Conservation (phyloP, 768 basidiomycete species). For the Mycena belliarum region DNA sequence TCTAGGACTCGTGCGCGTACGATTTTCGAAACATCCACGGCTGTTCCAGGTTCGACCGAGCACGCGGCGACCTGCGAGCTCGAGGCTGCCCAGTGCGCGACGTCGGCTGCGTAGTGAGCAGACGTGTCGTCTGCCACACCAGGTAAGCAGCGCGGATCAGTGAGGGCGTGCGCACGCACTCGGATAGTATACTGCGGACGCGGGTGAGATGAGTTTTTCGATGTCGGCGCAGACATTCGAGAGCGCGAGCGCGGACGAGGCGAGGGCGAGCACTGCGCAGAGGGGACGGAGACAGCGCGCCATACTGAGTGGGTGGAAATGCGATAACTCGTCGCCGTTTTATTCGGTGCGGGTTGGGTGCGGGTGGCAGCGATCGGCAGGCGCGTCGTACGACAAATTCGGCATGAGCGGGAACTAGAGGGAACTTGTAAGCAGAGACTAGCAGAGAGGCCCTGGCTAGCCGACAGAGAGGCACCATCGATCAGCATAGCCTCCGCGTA, state of each 20-base stretch:
- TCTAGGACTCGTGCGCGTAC: slow-evolving; percentile 42
- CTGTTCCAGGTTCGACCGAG: slow-evolving; percentile 58
- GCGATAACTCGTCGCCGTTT: no score
- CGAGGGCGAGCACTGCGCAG: no score
- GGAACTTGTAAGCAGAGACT: no score
- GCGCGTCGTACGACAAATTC: no score
- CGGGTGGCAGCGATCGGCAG: no score
- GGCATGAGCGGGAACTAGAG: no score
- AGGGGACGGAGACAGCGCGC: no score
- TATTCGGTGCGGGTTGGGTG: no score
- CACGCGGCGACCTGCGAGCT: slow-evolving; percentile 49
- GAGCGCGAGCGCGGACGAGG: not conserved
- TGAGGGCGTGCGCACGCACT: slow-evolving; percentile 29
- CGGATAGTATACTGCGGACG: slow-evolving; percentile 47
- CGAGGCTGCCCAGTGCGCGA: slow-evolving; percentile 53
- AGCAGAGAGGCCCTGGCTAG: no score
- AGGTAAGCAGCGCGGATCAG: not conserved
- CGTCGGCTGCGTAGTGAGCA: slow-evolving; percentile 42
- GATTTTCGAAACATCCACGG: slow-evolving; percentile 49
- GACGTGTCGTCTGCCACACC: not conserved
- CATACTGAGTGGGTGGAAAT: no score
- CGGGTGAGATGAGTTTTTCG: slow-evolving; percentile 36
- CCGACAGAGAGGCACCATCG: no score
- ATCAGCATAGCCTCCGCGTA: no score
- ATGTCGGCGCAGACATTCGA: slow-evolving; percentile 41